Conservation (phyloP, 1,139 yeast genomes). For the Debaryomyces singareniensis region DNA sequence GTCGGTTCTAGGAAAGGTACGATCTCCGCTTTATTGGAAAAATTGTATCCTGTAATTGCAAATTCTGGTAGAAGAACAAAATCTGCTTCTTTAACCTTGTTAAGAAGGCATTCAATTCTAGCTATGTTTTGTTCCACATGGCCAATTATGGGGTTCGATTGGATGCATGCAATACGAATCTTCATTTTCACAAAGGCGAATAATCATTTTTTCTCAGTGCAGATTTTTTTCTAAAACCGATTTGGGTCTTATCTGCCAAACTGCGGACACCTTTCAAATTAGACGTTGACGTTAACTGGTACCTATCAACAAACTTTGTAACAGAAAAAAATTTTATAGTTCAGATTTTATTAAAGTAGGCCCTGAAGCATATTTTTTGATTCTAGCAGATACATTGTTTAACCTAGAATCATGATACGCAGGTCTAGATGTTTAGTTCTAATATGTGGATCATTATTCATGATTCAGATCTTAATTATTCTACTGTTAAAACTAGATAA, state of each 20-base stretch:
- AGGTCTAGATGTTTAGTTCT: background rate
- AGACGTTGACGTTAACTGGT: too few relatives aligned
- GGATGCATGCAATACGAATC: slow-evolving; percentile 57
- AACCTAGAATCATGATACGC: too few relatives aligned
- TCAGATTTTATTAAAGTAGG: too few relatives aligned
- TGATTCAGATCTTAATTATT: background rate
- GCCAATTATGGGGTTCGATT: slow-evolving; percentile 62
- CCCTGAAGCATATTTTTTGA: too few relatives aligned
- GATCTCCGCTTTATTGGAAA: slow-evolving; percentile 44
- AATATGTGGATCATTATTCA: background rate
- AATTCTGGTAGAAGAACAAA: slow-evolving; percentile 75
- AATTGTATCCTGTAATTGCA: slow-evolving; percentile 83
- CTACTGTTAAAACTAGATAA: background rate
- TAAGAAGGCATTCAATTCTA: slow-evolving; percentile 39
- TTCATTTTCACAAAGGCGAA: too few relatives aligned
- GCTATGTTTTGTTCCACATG: slow-evolving; percentile 47
- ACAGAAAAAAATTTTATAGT: too few relatives aligned
- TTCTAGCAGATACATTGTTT: too few relatives aligned
- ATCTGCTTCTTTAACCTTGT: slow-evolving; percentile 34
- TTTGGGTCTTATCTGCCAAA: too few relatives aligned
- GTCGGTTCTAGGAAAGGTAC: slow-evolving; percentile 49
- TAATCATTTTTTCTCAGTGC: too few relatives aligned
- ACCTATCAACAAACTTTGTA: too few relatives aligned
- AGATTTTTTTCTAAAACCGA: too few relatives aligned
- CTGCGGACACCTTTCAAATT: too few relatives aligned